A percentile compares a stretch with the other conserved stretches of the same genome.
Evolutionary conservation across 2,329 filamentous ascomycete species (phyloP).

Genomic region (Aspergillus spinulosporus): DNA sequence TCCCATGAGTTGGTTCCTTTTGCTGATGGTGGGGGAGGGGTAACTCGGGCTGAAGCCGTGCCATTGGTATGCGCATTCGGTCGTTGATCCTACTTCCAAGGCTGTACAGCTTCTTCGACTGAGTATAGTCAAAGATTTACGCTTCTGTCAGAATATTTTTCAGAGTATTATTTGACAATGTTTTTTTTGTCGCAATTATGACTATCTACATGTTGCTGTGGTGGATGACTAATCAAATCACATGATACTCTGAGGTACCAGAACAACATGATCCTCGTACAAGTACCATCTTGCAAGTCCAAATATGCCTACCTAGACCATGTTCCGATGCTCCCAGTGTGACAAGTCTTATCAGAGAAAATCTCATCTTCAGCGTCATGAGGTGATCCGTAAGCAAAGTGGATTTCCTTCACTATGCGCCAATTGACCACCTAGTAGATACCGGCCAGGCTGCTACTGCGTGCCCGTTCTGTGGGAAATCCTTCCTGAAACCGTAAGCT

Average conservation of each 20-base stretch:
- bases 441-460: slow-evolving; percentile 25
- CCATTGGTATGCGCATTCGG: neutral
- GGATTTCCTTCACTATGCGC: too few species aligned
- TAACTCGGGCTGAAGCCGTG: neutral
- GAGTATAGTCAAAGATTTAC: too few species aligned
- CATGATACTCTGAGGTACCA: neutral
- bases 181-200: neutral
- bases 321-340: slow-evolving; percentile 32
- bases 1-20: neutral
- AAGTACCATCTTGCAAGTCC: neutral
- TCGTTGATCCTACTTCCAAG: too few species aligned
- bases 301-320: slow-evolving; percentile 4
- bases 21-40: slow-evolving; percentile 6
- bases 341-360: slow-evolving; percentile 33
- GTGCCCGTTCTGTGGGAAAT: slow-evolving; percentile 33
- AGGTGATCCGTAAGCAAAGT: slow-evolving; percentile 28
- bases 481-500: slow-evolving; percentile 31
- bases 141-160: too few species aligned
- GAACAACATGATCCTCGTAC: neutral
- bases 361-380: slow-evolving; percentile 31
- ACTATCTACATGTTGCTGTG: too few species aligned
- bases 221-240: neutral
- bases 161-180: too few species aligned
- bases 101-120: too few species aligned
- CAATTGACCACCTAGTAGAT: slow-evolving; percentile 22